phyloP scores from a whole-genome alignment of 2,329 filamentous ascomycete genomes.

The Biscogniauxia mediterranea region DNA sequence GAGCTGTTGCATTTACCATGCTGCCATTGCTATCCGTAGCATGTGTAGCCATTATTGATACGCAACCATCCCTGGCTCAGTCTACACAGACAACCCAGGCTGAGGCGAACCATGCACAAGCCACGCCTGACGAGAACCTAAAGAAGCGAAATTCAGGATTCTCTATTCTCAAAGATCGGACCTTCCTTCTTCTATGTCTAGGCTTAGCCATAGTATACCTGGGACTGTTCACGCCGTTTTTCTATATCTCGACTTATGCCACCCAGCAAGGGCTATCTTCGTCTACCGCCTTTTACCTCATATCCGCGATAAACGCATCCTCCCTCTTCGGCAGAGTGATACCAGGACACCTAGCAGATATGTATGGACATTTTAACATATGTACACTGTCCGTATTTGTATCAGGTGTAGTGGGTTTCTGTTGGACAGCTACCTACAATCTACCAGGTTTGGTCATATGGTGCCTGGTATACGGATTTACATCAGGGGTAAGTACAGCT shows the following conservation, averaged over 20 bases:
- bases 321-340: conserved; percentile 38
- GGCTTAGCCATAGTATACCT: conserved; percentile 37
- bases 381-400: conserved; percentile 29
- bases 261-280: conserved; percentile 26
- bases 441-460: conserved; percentile 44
- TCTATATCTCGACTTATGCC: conserved; percentile 32
- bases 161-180: conserved; percentile 18
- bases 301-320: conserved; percentile 37
- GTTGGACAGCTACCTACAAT: conserved; percentile 41
- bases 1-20: conserved; percentile 40
- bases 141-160: conserved; percentile 5
- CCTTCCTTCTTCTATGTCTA: conserved; percentile 28
- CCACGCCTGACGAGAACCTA: neutral
- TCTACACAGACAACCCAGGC: conserved; percentile 1
- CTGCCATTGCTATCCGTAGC: conserved; percentile 34
- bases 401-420: conserved; percentile 41
- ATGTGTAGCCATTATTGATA: conserved; percentile 24
- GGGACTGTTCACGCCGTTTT: conserved; percentile 40
- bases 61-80: neutral
- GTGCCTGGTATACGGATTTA: conserved; percentile 44
- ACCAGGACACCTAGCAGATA: conserved; percentile 36
- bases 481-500: conserved; percentile 38
- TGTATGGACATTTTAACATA: conserved; percentile 23
- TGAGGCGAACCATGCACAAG: neutral
- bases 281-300: conserved; percentile 36